phyloP scores from a whole-genome alignment of 306 rosid species.

The Dalbergia oliveri region DNA sequence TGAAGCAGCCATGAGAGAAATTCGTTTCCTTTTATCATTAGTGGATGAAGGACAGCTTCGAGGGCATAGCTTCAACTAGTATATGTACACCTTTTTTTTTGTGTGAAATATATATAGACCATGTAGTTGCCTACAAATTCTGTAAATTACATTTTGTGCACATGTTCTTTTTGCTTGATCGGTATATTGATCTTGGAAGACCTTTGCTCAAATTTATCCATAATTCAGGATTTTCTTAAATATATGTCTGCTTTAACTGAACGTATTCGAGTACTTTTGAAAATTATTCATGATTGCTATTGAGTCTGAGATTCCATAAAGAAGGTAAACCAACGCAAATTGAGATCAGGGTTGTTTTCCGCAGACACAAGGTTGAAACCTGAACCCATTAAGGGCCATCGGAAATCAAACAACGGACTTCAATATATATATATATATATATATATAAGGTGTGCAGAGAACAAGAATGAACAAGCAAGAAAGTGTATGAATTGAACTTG shows the following conservation, averaged over 20 bases:
- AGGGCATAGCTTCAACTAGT: neutral
- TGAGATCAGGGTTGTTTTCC: neutral
- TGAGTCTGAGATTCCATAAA: too few relatives aligned
- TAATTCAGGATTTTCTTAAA: neutral
- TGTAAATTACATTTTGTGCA: neutral
- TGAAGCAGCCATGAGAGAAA: constrained; percentile 57
- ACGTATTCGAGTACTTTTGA: neutral
- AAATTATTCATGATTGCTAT: neutral
- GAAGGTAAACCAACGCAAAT: neutral
- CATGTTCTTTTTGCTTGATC: neutral
- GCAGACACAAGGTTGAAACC: neutral
- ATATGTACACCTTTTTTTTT: neutral
- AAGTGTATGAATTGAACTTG: too few relatives aligned
- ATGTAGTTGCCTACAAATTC: neutral
- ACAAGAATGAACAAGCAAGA: too few relatives aligned
- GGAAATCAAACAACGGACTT: neutral
- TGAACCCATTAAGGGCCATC: neutral
- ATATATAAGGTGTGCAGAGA: too few relatives aligned
- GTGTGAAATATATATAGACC: neutral
- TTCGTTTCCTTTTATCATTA: neutral
- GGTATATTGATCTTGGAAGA: neutral
- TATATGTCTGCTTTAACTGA: neutral
- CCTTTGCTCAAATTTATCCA: neutral
- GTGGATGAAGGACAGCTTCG: neutral
- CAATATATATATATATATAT: too few relatives aligned